A percentile compares a stretch with the other conserved stretches of the same genome.
phyloP scores from a whole-genome alignment of 768 basidiomycete species.

The Hysterangium stoloniferum region DNA sequence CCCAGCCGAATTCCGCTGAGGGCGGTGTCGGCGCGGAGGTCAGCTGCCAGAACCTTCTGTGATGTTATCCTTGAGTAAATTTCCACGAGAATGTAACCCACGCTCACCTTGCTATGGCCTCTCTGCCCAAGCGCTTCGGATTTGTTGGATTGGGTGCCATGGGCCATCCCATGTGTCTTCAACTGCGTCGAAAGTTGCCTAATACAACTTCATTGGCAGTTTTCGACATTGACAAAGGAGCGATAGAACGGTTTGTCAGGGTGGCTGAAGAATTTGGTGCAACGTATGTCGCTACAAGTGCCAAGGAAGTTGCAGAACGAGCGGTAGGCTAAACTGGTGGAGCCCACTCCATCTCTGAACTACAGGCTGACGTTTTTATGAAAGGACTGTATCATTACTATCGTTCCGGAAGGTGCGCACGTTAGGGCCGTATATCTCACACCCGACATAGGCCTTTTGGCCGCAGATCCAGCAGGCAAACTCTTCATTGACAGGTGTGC shows the following conservation, averaged over 20 bases:
- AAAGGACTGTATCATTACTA: slow-evolving; percentile 34
- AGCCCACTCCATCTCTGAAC: neutral
- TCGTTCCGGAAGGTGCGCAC: slow-evolving; percentile 35
- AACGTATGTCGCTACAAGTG: slow-evolving; percentile 1
- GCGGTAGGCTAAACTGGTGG: slow-evolving; percentile 1
- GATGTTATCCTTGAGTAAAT: too few relatives aligned
- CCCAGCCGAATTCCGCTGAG: too few relatives aligned
- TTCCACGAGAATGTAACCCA: too few relatives aligned
- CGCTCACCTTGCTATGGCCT: slow-evolving; percentile 4
- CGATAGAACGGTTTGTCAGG: neutral
- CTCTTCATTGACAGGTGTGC: slow-evolving; percentile 6
- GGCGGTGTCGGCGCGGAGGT: too few relatives aligned
- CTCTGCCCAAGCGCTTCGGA: slow-evolving; percentile 7
- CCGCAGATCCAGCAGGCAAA: slow-evolving; percentile 8
- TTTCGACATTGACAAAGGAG: neutral
- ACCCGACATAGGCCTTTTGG: slow-evolving; percentile 10
- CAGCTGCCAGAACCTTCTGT: too few relatives aligned
- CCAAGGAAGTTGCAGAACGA: slow-evolving; percentile 6
- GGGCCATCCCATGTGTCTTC: slow-evolving; percentile 10
- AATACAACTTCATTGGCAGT: neutral
- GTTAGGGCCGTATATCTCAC: slow-evolving; percentile 21
- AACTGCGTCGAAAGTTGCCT: slow-evolving; percentile 6
- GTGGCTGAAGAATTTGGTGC: neutral
- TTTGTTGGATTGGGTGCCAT: slow-evolving; percentile 12
- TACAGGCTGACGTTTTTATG: neutral